Conservation (phyloP, 202 grass and related monocot genomes). For the Bolboschoenoplectus hybrid region DNA sequence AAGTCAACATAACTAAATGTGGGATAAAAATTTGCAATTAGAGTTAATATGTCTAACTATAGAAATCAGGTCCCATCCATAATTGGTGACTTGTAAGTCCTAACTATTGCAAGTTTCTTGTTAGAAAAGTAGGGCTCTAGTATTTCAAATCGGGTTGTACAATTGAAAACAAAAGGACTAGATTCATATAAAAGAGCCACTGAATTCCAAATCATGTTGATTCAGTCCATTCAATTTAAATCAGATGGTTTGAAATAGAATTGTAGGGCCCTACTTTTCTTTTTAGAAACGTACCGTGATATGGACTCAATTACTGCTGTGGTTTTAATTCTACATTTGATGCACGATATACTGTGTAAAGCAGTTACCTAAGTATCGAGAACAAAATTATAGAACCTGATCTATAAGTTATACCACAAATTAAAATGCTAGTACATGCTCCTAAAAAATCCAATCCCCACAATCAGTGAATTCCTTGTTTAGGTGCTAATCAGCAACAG, state of each 20-base stretch:
- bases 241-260: not conserved
- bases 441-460: not conserved
- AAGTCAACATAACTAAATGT: not conserved
- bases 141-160: not conserved
- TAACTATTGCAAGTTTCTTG: not conserved
- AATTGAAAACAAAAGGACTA: not conserved
- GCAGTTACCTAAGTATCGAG: not conserved
- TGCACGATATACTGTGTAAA: not conserved
- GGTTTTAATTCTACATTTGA: not conserved
- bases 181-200: not conserved
- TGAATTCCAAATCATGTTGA: not conserved
- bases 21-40: not conserved
- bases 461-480: conserved; percentile 6
- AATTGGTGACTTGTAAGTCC: not conserved
- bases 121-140: not conserved
- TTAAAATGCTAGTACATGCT: not conserved
- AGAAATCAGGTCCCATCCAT: not conserved
- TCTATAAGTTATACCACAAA: not conserved
- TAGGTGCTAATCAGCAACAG: conserved; percentile 3
- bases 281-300: not conserved
- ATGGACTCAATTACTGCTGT: not conserved
- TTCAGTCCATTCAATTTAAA: not conserved
- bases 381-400: not conserved
- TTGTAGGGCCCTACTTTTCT: not conserved
- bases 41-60: conserved; percentile 7